phyloP scores from a whole-genome alignment of 306 rosid genomes.

The Quercus alba region DNA sequence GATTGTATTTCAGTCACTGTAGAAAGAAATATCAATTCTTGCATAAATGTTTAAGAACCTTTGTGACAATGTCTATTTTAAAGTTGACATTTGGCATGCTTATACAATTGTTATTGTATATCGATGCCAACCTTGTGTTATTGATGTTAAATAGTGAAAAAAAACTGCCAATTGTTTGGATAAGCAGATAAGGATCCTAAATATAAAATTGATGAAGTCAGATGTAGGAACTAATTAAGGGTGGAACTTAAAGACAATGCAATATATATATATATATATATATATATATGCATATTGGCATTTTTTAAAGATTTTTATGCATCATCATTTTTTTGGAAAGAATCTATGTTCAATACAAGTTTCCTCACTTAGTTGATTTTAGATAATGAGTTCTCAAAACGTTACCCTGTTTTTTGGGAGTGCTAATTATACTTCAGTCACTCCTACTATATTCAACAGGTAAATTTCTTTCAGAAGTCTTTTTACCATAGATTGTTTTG shows the following conservation, averaged over 20 bases:
- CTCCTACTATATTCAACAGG: background rate
- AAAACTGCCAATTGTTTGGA: background rate
- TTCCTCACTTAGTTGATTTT: background rate
- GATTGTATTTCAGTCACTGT: background rate
- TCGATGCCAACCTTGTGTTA: background rate
- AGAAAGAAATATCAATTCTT: background rate
- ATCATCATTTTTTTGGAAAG: background rate
- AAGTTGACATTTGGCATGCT: background rate
- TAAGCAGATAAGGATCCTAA: background rate
- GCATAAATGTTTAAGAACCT: background rate
- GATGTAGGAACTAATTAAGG: conserved; percentile 8
- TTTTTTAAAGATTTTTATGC: background rate
- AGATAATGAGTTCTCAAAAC: background rate
- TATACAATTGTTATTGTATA: background rate
- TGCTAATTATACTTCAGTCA: background rate
- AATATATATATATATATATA: conserved; percentile 1
- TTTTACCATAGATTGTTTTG: background rate
- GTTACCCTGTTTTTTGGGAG: background rate
- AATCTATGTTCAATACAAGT: background rate
- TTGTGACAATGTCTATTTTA: background rate
- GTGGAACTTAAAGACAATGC: conserved; percentile 6
- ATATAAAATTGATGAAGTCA: conserved; percentile 11
- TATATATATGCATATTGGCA: conserved; percentile 9
- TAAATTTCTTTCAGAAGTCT: background rate
- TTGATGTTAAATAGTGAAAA: background rate